Base-by-base conservation (phyloP, 805 yeast species). In the Saturnispora quitensis region DNA sequence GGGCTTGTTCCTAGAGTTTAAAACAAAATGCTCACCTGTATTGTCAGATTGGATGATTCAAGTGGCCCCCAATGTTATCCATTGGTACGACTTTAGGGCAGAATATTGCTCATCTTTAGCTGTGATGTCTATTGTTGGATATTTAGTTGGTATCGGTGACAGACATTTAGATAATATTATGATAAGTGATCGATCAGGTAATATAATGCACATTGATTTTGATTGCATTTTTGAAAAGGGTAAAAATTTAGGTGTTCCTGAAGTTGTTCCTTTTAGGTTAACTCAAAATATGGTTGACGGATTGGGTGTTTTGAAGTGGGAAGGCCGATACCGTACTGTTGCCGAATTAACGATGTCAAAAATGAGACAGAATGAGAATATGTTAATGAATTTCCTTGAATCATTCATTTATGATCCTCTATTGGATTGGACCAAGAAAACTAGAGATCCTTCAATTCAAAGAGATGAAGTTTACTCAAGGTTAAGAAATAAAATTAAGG, bases 71-170 rank as follows among this genome's bases (percentile, higher is more conserved):
- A 96, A 90, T 57, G 96, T 98, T 0, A 78, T 82, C 7, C 71
- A 80, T 1, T 93, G 99, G 99, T 86, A 88, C 55, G 74, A 75
- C 43, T 86, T 91, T 1, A 70, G 98, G 51, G 83, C 82, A 47
- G 73, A 74, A 35, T 95, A 78, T 63, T 81, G 87, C 0, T 73
- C 95, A 50, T 81, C 96, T 0, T 73, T 86, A 27, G 97, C 97
- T 0, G 98, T 91, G 0, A 93, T 95, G 99, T 89, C 97, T 0
- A 89, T 93, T 73, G 96, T 91, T 5, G 99, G 99, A 0, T 88
- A 87, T 63, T 80, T 93, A 45, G 73, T 93, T 27, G 99, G 99
- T 8, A 74, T 93, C 47, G 99, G 99, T 24, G 99, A 93, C 67
- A 75, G 99, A 40, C 99, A 93, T 64, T 86, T 96, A 58, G 99